Conservation (phyloP, 441 rosid species). For the Lepidium campestre region DNA sequence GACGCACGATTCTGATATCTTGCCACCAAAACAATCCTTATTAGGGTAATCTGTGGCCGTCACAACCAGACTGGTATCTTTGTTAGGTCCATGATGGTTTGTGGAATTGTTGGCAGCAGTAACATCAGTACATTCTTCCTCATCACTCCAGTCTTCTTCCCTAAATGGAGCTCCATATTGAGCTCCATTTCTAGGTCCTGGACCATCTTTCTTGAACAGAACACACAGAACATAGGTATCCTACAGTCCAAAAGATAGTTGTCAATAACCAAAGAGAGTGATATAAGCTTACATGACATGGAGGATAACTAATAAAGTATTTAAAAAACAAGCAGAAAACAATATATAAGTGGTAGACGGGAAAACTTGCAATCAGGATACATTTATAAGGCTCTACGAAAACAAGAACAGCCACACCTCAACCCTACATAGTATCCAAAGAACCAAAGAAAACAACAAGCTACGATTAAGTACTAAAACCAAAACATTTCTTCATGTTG, state of each 20-base stretch:
- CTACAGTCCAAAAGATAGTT: conserved; percentile 20
- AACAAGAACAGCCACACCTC: not conserved
- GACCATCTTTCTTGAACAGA: conserved; percentile 66
- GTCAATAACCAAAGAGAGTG: not conserved
- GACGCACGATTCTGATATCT: conserved; percentile 27
- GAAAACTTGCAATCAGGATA: not conserved
- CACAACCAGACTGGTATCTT: conserved; percentile 9
- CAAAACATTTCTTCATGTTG: not conserved
- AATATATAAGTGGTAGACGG: not conserved
- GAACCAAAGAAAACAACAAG: not conserved
- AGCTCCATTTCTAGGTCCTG: conserved; percentile 80
- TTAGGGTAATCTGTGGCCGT: conserved; percentile 17
- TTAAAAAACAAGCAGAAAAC: not conserved
- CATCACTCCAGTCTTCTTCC: conserved; percentile 82
- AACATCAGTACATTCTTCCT: conserved; percentile 19
- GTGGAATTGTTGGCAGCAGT: not conserved
- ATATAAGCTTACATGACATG: not conserved
- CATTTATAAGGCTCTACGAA: not conserved
- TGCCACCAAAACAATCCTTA: conserved; percentile 8
- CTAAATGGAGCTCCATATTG: conserved; percentile 81
- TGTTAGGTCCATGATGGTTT: not conserved
- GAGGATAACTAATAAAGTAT: not conserved
- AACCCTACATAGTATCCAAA: not conserved
- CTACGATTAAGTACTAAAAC: not conserved
- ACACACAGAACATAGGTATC: conserved; percentile 57